phyloP scores from a whole-genome alignment of 768 basidiomycete species.

The Asterophora lycoperdoides region DNA sequence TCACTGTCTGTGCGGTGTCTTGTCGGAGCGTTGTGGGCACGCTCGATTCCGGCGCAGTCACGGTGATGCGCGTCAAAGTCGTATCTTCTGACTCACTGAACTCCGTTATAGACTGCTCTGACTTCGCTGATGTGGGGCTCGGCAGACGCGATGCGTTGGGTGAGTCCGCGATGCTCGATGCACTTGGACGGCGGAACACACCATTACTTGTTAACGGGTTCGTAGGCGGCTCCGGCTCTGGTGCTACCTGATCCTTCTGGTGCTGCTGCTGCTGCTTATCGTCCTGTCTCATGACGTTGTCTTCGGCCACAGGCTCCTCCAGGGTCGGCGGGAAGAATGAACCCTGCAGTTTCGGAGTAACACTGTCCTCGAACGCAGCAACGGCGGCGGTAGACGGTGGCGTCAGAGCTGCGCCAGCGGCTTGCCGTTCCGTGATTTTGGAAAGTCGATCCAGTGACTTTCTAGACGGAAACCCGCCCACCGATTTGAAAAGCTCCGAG shows the following conservation, averaged over 20 bases:
- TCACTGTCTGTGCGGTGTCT: constrained; percentile 43
- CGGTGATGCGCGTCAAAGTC: constrained; percentile 34
- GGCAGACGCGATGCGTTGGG: constrained; percentile 3
- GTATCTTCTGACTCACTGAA: background rate
- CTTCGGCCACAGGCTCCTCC: constrained; percentile 13
- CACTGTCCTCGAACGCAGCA: constrained; percentile 23
- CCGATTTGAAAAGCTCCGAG: constrained; percentile 61
- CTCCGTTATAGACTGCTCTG: background rate
- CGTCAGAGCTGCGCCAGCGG: constrained; percentile 21
- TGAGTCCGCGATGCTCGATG: constrained; percentile 6
- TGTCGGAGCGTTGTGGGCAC: constrained; percentile 22
- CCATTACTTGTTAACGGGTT: constrained; percentile 8
- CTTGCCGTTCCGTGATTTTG: constrained; percentile 34
- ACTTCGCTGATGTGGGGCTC: background rate
- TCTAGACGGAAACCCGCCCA: constrained; percentile 45
- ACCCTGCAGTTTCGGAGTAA: constrained; percentile 24
- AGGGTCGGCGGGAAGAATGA: constrained; percentile 16
- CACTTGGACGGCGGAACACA: constrained; percentile 8
- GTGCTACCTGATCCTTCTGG: background rate
- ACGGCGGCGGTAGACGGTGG: constrained; percentile 33
- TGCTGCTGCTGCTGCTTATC: background rate
- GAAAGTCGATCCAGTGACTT: constrained; percentile 46
- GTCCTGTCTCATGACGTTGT: constrained; percentile 13
- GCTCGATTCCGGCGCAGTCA: constrained; percentile 39
- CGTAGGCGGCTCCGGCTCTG: background rate